These are phyloP conservation scores for Hyaloscypha bicolor DNA, from an alignment of 495 filamentous ascomycete genomes.

Conservation along the genomic window DNA sequence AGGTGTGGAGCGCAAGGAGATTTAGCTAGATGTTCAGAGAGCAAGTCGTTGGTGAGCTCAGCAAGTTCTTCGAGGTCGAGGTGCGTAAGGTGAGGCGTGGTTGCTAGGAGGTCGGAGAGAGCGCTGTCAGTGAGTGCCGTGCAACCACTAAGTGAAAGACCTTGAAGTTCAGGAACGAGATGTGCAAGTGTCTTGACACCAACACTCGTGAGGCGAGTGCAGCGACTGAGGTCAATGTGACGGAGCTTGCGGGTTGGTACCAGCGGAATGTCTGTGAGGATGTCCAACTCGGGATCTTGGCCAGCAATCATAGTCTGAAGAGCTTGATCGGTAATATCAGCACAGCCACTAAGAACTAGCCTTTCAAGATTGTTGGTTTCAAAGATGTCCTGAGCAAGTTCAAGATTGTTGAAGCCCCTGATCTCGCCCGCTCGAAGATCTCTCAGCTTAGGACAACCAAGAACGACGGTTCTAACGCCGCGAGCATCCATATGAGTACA, in stretches of 20 bases:
- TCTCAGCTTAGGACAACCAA: conserved; percentile 69
- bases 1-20: conserved; percentile 70
- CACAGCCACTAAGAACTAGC: conserved; percentile 75
- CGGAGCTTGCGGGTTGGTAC: conserved; percentile 79
- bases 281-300: conserved; percentile 70
- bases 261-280: conserved; percentile 71
- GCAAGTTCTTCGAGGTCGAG: conserved; percentile 88
- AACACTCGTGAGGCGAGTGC: conserved; percentile 67
- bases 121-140: conserved; percentile 70
- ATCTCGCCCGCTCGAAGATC: conserved; percentile 87
- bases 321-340: conserved; percentile 71
- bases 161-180: conserved; percentile 79
- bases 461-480: conserved; percentile 73
- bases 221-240: conserved; percentile 84
- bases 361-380: conserved; percentile 78
- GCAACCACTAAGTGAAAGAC: conserved; percentile 78
- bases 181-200: conserved; percentile 68
- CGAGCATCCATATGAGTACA: conserved; percentile 82
- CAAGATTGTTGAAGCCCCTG: conserved; percentile 70
- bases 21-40: conserved; percentile 70
- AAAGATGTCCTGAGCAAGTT: conserved; percentile 72
- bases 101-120: conserved; percentile 71
- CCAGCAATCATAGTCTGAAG: conserved; percentile 76
- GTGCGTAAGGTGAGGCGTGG: conserved; percentile 75
- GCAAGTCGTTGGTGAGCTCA: conserved; percentile 70